Evolutionary conservation across 1,284 basidiomycete genomes (phyloP).

Genomic region (Heterobasidion irregulare): DNA sequence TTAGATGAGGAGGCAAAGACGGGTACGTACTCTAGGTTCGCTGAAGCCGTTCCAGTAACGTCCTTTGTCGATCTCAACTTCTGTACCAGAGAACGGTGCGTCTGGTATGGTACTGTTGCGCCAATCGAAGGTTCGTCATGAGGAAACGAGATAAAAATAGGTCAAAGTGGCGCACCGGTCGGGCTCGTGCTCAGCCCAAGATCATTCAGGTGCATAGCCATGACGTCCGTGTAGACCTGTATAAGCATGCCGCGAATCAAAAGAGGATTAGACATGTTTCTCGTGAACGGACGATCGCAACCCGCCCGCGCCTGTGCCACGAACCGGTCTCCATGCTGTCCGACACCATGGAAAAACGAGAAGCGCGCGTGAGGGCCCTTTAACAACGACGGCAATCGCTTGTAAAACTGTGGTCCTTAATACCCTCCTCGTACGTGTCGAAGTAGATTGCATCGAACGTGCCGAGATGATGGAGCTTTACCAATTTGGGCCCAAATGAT

Average conservation of each 20-base stretch:
- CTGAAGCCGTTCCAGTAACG: background rate
- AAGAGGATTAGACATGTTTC: background rate
- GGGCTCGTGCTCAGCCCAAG: background rate
- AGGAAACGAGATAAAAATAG: no score
- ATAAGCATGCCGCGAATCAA: background rate
- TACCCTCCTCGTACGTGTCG: constrained; percentile 8
- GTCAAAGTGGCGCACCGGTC: background rate
- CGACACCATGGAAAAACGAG: constrained; percentile 7
- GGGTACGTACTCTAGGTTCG: background rate
- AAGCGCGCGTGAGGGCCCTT: background rate
- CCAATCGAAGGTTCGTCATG: no score
- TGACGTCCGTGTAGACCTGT: background rate
- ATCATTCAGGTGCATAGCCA: background rate
- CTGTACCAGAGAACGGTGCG: background rate
- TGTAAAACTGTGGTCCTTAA: constrained; percentile 4
- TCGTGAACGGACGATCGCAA: background rate
- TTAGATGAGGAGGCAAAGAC: no score
- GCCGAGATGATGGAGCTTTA: background rate
- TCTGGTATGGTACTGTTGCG: no score
- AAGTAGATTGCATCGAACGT: constrained; percentile 8
- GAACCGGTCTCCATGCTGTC: background rate
- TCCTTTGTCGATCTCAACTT: background rate
- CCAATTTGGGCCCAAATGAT: background rate
- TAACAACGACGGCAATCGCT: constrained; percentile 2
- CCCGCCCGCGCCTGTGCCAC: background rate